Base-by-base conservation (phyloP, 2,329 filamentous ascomycete genomes). In the Diaporthe aspalathi region DNA sequence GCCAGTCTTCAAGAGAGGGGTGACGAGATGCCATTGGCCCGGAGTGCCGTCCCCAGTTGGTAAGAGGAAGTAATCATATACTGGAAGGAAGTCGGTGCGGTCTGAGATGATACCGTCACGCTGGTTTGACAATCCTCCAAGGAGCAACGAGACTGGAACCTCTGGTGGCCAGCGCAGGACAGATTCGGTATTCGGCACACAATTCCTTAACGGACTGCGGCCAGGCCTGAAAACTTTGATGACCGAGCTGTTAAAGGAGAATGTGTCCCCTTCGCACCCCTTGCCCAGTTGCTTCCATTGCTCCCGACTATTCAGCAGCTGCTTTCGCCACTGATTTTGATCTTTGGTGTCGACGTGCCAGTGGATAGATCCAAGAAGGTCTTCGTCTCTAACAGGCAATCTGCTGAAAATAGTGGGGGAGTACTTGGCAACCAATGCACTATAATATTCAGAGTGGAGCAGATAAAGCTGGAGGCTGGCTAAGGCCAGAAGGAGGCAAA, bases 121-220 rank as follows among this genome's bases (percentile, higher is more conserved):
- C 6, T 40, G 17, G n/a, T 70, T 70, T 4, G 54, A 45, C 20
- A 73, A 68, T 3, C 77, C 79, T n/a, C 78, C 78, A 9, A 80
- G 71, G 8, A 80, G 66, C 1, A 80, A 60, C 9, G 76, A 78
- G 16, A 75, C 77, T 2, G 77, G 74, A 9, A 80, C 79, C 72
- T 81, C 80, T 9, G 78, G 77, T 5, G 79, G 79, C 78, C 79
- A 80, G 54, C 75, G 76, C 14, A 74, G 54, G 1, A 38, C 54
- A 2, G 57, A 35, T 11, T 62, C 68, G 2, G 50, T 24, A 1
- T 60, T 73, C 0, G 75, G 74, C 14, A 81, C 67, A 66, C 80
- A 81, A 71, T 81, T 80, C 50, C 80, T 75, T 60, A 80, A 76
- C 9, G 79, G 79, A 17, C 75, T 77, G 27, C 72, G 74, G 1